Base-by-base conservation (phyloP, 345 rosid genomes). In the Trapa incisa region DNA sequence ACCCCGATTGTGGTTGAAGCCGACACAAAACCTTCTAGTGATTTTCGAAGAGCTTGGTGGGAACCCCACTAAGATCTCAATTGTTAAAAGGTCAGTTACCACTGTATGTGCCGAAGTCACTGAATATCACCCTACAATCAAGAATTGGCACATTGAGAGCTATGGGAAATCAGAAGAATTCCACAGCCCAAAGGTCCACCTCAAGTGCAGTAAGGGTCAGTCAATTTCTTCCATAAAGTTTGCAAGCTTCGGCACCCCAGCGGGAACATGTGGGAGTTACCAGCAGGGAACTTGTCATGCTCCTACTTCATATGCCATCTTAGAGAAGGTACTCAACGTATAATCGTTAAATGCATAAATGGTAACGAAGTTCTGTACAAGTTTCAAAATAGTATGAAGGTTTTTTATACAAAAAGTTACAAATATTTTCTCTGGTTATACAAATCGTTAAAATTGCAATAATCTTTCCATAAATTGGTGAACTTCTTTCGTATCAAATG, bases 71-170 rank as follows among this genome's bases (percentile, higher is more conserved):
- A 78, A 77, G 74, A 86, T 91, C 52, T 83, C 95, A 48, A 81
- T 93, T 5, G 96, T 83, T 65, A 91, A 87, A 85, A 87, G 99
- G 83, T 84, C 95, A 3, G 80, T 89, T 57, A 63, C 81, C 11
- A 81, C 87, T 52, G 96, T 89, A 61, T 95, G 99, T 69, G 96
- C 99, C 9, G 97, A 91, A 41, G 87, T 95, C 10, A 67, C 97
- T 0, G 97, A 95, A 76, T 87, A 81, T 74, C 99, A 91, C 43
- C 98, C 98, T 1, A 95, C 90, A 36, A 72, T 95, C 64, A 89
- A 91, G 88, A 95, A 91, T 75, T 94, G 99, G 99, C 99, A 86
- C 64, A 89, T 94, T 56, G 97, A 94, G 75, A 94, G 97, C 89
- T 91, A 94, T 4, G 99, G 99, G 15, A 89, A 80, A 80, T 82